A percentile compares a stretch with the other conserved stretches of the same genome.
Evolutionary conservation across 495 filamentous ascomycete genomes (phyloP).

Genomic region (Aspergillus olivimuriae): DNA sequence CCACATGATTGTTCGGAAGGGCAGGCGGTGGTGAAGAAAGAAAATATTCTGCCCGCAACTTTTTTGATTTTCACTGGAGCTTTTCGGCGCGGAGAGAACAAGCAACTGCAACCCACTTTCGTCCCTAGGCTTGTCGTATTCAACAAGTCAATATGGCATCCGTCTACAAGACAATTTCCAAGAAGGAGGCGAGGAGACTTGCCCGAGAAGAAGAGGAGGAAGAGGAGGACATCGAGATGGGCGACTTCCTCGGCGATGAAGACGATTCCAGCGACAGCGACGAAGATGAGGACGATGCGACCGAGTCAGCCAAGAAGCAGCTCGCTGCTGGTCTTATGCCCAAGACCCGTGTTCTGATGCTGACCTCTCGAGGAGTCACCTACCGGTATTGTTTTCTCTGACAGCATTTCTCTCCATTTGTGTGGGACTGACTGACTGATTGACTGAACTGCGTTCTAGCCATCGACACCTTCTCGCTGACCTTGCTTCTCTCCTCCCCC

Average conservation of each 20-base stretch:
- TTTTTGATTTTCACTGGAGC: slow-evolving; percentile 21
- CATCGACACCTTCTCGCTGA: slow-evolving; percentile 93
- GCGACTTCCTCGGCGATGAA: slow-evolving; percentile 32
- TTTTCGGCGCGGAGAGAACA: slow-evolving; percentile 13
- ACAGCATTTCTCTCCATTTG: background rate
- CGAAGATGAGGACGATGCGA: slow-evolving; percentile 35
- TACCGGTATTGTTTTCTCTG: slow-evolving; percentile 54
- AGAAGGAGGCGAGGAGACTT: slow-evolving; percentile 39
- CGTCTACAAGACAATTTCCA: slow-evolving; percentile 89
- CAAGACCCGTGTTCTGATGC: slow-evolving; percentile 72
- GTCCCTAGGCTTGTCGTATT: background rate
- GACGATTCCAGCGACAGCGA: slow-evolving; percentile 45
- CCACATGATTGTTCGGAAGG: background rate
- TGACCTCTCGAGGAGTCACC: slow-evolving; percentile 85
- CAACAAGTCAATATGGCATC: slow-evolving; percentile 63
- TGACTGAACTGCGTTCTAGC: slow-evolving; percentile 33
- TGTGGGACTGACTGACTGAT: background rate
- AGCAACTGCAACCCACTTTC: slow-evolving; percentile 5
- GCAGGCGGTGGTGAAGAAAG: slow-evolving; percentile 27
- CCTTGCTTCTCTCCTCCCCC: slow-evolving; percentile 80
- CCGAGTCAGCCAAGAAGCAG: slow-evolving; percentile 32
- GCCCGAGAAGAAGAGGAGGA: slow-evolving; percentile 26
- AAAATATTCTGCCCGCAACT: slow-evolving; percentile 41
- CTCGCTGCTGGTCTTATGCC: slow-evolving; percentile 39
- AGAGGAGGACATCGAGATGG: slow-evolving; percentile 36